Evolutionary conservation across 345 rosid genomes (phyloP).

Genomic region (Pelargonium nanum): DNA sequence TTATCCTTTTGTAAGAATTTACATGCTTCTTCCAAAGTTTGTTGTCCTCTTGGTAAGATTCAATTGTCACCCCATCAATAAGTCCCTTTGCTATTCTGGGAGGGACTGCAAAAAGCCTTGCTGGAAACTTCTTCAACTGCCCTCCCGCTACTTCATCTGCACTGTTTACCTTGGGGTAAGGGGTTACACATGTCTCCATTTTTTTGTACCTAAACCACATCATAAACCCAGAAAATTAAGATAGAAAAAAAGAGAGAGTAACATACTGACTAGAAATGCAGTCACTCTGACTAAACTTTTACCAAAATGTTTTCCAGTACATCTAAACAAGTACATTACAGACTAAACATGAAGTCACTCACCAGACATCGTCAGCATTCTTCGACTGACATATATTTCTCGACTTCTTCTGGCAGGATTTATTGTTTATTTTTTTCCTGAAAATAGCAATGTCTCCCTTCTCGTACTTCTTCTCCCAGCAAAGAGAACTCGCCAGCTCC

Average conservation of each 20-base stretch:
- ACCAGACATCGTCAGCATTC: slow-evolving; percentile 53
- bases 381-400: slow-evolving; percentile 27
- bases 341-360: not conserved
- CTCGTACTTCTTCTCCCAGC: slow-evolving; percentile 71
- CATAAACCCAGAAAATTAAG: slow-evolving; percentile 5
- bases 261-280: not conserved
- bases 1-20: slow-evolving; percentile 43
- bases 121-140: slow-evolving; percentile 43
- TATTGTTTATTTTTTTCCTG: slow-evolving; percentile 43
- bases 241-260: not conserved
- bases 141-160: slow-evolving; percentile 32
- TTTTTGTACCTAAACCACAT: slow-evolving; percentile 39
- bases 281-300: too few relatives aligned
- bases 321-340: not conserved
- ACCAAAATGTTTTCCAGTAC: not conserved
- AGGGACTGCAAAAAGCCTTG: slow-evolving; percentile 45
- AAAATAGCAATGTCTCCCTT: slow-evolving; percentile 54
- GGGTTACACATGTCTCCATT: slow-evolving; percentile 59
- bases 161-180: slow-evolving; percentile 37
- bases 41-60: slow-evolving; percentile 36
- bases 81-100: slow-evolving; percentile 44
- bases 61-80: slow-evolving; percentile 31
- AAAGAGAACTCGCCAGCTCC: slow-evolving; percentile 46
- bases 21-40: slow-evolving; percentile 50
- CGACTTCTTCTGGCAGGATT: slow-evolving; percentile 27